Evolutionary conservation across 1,284 basidiomycete species (phyloP), one percentile per base, ranked within the genome.

Genomic region (Anthracocystis walkeri): DNA sequence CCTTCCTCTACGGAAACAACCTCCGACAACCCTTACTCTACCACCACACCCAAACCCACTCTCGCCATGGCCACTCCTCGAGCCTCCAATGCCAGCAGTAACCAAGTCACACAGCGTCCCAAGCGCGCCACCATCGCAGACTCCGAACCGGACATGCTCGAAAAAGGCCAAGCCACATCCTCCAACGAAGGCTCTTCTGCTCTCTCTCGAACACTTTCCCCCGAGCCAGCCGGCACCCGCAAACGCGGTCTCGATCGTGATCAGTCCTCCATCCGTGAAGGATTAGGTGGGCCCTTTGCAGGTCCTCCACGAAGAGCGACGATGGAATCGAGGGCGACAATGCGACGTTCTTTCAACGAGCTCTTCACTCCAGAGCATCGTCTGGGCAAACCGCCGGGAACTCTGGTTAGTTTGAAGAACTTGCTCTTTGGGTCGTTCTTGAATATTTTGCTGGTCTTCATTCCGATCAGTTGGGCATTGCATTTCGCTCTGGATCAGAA

Each of bases 391-490:
- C 55, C 80, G 27, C 80, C 80, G 2, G 53, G 45, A 11, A 65
- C 67, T 21, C 8, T 68, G 2, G 61, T 57, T 14, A 69, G 64
- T 35, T 40, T 82, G 52, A 75, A 63, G n/a, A 78, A 80, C 56
- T 54, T 80, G 18, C 53, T 80, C 49, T 65, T 76, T 10, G 66
- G 71, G 18, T 75, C 62, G 18, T 44, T 58, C 8, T 60, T 80
- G 66, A 82, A 82, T 46, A 29, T 82, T 8, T 64, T 81, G 7
- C 53, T 82, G 20, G 54, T 81, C 38, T 74, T 75, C 40, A 81
- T 82, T 25, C 80, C 80, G 20, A 48, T 82, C 45, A 80, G 77
- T 4, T 81, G 79, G 79, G 79, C 77, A 5, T 58, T 78, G 16
- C 73, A 74, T 49, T 80, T 80, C 52, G 78, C 75, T 0, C 51